These are phyloP conservation scores for Coelastrella sp. DNA, from an alignment of 139 green algal species.

Conservation along the genomic window DNA sequence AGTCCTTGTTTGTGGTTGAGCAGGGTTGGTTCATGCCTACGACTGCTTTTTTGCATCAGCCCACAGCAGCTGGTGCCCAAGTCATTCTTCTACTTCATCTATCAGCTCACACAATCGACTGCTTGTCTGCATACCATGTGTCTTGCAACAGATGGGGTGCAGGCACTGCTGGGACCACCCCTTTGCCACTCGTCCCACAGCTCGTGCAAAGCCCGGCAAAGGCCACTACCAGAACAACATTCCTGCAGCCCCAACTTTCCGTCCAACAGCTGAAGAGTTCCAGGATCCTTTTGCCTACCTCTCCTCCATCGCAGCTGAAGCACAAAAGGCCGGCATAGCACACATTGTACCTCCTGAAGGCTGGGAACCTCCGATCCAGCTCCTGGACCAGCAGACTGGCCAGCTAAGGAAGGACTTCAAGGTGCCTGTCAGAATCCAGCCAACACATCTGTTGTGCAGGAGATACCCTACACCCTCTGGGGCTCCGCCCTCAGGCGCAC, in stretches of 20 bases:
- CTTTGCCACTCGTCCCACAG: slow-evolving; percentile 41
- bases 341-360: slow-evolving; percentile 88
- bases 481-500: background rate
- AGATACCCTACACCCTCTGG: slow-evolving; percentile 27
- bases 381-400: slow-evolving; percentile 40
- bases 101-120: too few species aligned
- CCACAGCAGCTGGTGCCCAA: too few species aligned
- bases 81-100: too few species aligned
- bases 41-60: too few species aligned
- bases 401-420: slow-evolving; percentile 37
- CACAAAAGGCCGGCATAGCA: slow-evolving; percentile 82
- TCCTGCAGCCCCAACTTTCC: slow-evolving; percentile 72
- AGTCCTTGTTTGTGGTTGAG: too few species aligned
- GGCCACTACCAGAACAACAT: slow-evolving; percentile 51
- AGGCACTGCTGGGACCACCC: slow-evolving; percentile 38
- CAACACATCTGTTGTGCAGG: slow-evolving; percentile 46
- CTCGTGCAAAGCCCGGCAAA: slow-evolving; percentile 47
- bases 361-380: slow-evolving; percentile 65
- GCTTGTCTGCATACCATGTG: background rate
- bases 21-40: too few species aligned
- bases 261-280: slow-evolving; percentile 86
- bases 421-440: slow-evolving; percentile 37
- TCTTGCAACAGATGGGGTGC: slow-evolving; percentile 21
- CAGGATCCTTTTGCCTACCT: slow-evolving; percentile 88
- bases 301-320: slow-evolving; percentile 67